phyloP scores from a whole-genome alignment of 2,329 filamentous ascomycete species.

The Cercospora sp. region DNA sequence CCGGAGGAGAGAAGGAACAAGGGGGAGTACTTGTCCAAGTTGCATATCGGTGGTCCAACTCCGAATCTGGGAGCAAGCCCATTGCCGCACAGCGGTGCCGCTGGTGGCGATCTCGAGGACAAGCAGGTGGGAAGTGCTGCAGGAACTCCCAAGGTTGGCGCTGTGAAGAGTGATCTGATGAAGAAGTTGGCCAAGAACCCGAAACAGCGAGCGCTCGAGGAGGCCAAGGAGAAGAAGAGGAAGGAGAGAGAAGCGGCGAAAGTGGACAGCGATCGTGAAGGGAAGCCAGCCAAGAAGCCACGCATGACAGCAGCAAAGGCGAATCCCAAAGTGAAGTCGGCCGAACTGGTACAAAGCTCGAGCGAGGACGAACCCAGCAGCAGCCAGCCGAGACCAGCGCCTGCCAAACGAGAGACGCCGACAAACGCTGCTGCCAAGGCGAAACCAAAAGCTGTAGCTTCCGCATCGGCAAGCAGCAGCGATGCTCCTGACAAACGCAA shows the following conservation, averaged over 20 bases:
- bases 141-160: conserved; percentile 31
- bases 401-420: conserved; percentile 18
- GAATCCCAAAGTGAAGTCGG: conserved; percentile 52
- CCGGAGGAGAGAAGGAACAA: conserved; percentile 62
- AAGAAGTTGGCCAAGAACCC: conserved; percentile 42
- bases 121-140: conserved; percentile 24
- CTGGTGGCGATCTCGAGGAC: conserved; percentile 25
- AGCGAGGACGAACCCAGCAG: conserved; percentile 41
- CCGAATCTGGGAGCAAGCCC: conserved; percentile 36
- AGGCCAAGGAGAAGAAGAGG: conserved; percentile 51
- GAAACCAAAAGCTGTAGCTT: conserved; percentile 20
- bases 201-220: conserved; percentile 40
- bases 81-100: conserved; percentile 20
- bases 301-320: conserved; percentile 36
- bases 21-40: conserved; percentile 60
- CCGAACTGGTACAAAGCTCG: conserved; percentile 56
- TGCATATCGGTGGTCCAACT: conserved; percentile 50
- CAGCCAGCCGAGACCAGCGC: conserved; percentile 25
- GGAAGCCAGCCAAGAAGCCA: conserved; percentile 32
- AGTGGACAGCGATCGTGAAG: conserved; percentile 34
- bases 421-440: conserved; percentile 24
- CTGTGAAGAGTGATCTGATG: conserved; percentile 25
- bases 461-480: conserved; percentile 27
- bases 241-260: conserved; percentile 41
- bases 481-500: conserved; percentile 29